phyloP scores from a whole-genome alignment of 2,329 filamentous ascomycete genomes.

The Scytalidium sp. region DNA sequence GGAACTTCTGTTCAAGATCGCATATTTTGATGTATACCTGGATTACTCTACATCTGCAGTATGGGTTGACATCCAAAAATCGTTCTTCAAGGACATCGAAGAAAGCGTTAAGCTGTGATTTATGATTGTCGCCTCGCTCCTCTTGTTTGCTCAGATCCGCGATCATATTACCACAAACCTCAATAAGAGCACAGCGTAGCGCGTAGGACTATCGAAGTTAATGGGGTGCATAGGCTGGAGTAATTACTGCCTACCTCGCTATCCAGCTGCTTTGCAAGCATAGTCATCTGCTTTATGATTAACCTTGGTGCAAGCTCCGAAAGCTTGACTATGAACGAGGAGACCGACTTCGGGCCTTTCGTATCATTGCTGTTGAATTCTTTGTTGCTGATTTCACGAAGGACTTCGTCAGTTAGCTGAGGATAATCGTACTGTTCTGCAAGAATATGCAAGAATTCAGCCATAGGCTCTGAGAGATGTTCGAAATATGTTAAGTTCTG shows the following conservation, averaged over 20 bases:
- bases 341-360: slow-evolving; percentile 93
- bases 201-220: slow-evolving; percentile 71
- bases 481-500: slow-evolving; percentile 98
- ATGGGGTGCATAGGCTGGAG: neutral
- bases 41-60: slow-evolving; percentile 86
- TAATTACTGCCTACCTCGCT: slow-evolving; percentile 68
- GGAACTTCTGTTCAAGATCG: slow-evolving; percentile 93
- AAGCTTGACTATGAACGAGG: slow-evolving; percentile 86
- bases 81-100: slow-evolving; percentile 96
- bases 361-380: slow-evolving; percentile 98
- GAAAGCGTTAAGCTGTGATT: slow-evolving; percentile 92
- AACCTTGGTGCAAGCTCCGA: slow-evolving; percentile 88
- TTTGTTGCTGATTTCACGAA: slow-evolving; percentile 93
- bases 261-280: slow-evolving; percentile 90
- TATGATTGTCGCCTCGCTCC: slow-evolving; percentile 87
- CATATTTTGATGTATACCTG: slow-evolving; percentile 92
- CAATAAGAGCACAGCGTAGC: slow-evolving; percentile 87
- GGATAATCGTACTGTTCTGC: slow-evolving; percentile 97
- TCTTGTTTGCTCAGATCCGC: slow-evolving; percentile 86
- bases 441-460: slow-evolving; percentile 93
- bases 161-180: slow-evolving; percentile 96
- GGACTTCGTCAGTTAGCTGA: slow-evolving; percentile 87
- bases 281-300: slow-evolving; percentile 96
- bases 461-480: slow-evolving; percentile 98
- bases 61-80: slow-evolving; percentile 95